Conservation (phyloP, 2,329 filamentous ascomycete genomes). For the Elsinoe australis region DNA sequence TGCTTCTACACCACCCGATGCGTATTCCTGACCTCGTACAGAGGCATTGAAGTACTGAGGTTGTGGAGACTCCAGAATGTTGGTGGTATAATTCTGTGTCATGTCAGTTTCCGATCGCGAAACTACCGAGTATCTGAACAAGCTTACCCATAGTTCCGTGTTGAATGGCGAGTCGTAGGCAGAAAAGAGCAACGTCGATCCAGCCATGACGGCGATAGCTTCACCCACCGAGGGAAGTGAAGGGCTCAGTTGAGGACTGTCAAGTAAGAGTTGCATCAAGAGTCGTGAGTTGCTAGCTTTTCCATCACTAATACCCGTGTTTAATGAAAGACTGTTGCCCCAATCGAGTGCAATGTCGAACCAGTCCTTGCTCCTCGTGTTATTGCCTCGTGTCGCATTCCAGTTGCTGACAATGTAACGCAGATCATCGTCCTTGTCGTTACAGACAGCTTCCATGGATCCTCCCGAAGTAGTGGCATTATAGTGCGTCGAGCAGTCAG, state of each 20-base stretch:
- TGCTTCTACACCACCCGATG: conserved; percentile 50
- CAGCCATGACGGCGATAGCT: conserved; percentile 61
- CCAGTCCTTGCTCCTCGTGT: conserved; percentile 36
- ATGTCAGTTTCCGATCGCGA: not conserved
- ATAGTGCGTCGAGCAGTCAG: conserved; percentile 57
- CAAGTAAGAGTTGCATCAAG: conserved; percentile 38
- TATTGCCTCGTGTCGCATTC: conserved; percentile 49
- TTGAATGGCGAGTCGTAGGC: conserved; percentile 52
- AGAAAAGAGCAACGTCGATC: conserved; percentile 57
- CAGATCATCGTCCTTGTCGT: conserved; percentile 47
- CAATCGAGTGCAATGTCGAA: conserved; percentile 38
- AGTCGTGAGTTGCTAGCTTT: conserved; percentile 39
- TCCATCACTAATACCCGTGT: conserved; percentile 37
- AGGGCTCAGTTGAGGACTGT: conserved; percentile 38
- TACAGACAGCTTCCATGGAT: conserved; percentile 54
- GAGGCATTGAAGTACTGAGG: conserved; percentile 57
- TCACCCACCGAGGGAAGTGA: conserved; percentile 62
- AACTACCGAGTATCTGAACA: not conserved
- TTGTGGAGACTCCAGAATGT: conserved; percentile 39
- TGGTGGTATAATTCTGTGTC: conserved; percentile 12
- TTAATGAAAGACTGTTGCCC: conserved; percentile 37
- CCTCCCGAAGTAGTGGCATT: conserved; percentile 46
- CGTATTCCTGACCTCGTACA: conserved; percentile 60
- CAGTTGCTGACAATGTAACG: conserved; percentile 46
- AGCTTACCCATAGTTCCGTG: conserved; percentile 38